These are phyloP conservation scores for Talaromyces albobiverticillius DNA, from an alignment of 2,329 filamentous ascomycete genomes.

Conservation along the genomic window DNA sequence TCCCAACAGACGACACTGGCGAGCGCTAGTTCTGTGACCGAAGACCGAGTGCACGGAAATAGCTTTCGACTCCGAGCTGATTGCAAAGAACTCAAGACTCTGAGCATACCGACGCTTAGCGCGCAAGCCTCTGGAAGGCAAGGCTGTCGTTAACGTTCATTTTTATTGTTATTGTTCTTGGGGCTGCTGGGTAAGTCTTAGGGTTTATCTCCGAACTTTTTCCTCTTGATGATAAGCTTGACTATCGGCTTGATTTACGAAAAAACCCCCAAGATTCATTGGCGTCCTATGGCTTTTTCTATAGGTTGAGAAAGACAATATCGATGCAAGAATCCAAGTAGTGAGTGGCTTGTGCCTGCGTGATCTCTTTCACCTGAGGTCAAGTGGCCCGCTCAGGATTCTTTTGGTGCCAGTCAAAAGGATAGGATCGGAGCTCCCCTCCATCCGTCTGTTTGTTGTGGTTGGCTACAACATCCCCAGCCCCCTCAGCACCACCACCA, in stretches of 20 bases:
- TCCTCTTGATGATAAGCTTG: conserved; percentile 1
- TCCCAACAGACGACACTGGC: not conserved
- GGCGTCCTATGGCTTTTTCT: not conserved
- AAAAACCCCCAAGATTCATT: not conserved
- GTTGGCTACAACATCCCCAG: conserved; percentile 12
- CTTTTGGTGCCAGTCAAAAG: conserved; percentile 11
- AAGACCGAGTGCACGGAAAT: not conserved
- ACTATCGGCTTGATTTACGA: not conserved
- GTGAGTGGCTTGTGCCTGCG: conserved; percentile 29
- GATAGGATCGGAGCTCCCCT: conserved; percentile 4
- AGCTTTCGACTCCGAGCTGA: too few relatives aligned
- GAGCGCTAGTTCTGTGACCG: not conserved
- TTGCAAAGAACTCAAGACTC: too few relatives aligned
- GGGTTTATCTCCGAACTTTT: not conserved
- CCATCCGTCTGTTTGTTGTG: conserved; percentile 15
- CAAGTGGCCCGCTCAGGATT: too few relatives aligned
- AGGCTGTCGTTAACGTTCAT: not conserved
- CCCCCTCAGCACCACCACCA: not conserved
- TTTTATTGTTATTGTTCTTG: not conserved
- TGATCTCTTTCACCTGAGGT: conserved; percentile 16
- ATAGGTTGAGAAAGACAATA: not conserved
- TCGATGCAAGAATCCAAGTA: not conserved
- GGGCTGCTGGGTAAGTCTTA: too few relatives aligned
- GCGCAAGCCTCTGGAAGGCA: conserved; percentile 5
- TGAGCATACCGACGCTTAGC: not conserved